Conservation (phyloP, 2,329 filamentous ascomycete species). For the Pseudodiploospora longispora region DNA sequence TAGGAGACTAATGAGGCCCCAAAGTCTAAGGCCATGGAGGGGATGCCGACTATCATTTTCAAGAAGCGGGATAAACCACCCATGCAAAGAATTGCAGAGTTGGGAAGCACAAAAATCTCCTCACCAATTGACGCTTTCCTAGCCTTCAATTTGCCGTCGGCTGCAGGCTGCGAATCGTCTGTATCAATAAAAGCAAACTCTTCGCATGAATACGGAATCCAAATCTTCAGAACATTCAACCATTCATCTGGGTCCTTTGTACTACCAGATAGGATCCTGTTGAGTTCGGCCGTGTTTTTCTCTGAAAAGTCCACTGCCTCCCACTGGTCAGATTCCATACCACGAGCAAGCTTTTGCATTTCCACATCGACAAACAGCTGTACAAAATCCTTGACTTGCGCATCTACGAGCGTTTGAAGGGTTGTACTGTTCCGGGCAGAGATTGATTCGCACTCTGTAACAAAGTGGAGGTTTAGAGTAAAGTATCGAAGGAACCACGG, state of each 20-base stretch:
- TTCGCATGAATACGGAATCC: conserved; percentile 38
- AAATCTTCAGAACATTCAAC: conserved; percentile 53
- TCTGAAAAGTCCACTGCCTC: conserved; percentile 67
- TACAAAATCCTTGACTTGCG: conserved; percentile 75
- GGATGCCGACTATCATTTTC: conserved; percentile 74
- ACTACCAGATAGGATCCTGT: conserved; percentile 59
- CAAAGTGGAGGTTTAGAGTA: conserved; percentile 72
- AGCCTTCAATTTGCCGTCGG: conserved; percentile 49
- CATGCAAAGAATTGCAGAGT: conserved; percentile 74
- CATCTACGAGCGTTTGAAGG: conserved; percentile 71
- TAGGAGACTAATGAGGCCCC: conserved; percentile 74
- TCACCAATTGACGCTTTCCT: conserved; percentile 72
- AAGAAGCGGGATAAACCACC: conserved; percentile 75
- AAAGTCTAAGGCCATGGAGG: conserved; percentile 80
- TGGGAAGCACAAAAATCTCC: conserved; percentile 77
- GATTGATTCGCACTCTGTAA: conserved; percentile 78
- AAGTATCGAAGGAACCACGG: conserved; percentile 73
- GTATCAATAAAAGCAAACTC: conserved; percentile 22
- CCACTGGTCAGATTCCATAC: conserved; percentile 78
- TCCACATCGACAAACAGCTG: conserved; percentile 61
- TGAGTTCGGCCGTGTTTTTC: conserved; percentile 50
- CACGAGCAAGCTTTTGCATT: conserved; percentile 65
- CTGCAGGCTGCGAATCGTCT: conserved; percentile 28
- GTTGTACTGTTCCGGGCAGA: conserved; percentile 69
- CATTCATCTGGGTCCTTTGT: conserved; percentile 62